A percentile compares a stretch with the other conserved stretches of the same genome.
Evolutionary conservation across 192 early-diverging fungal genomes (phyloP).

Genomic region (Bifiguratus adelaidae): DNA sequence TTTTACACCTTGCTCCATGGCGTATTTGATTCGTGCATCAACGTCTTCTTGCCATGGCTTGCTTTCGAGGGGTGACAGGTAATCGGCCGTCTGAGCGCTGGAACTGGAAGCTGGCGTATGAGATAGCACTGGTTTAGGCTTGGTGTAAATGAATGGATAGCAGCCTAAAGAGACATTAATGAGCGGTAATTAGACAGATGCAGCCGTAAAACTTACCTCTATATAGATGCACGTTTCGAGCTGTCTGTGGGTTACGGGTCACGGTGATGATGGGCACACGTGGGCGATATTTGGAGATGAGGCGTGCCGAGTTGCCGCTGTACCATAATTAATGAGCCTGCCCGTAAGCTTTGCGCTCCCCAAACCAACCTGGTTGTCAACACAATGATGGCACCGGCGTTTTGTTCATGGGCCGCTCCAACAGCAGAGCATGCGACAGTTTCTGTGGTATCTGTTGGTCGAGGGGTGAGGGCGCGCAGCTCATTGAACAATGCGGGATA

Average conservation of each 20-base stretch:
- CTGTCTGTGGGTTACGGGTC: conserved; percentile 66
- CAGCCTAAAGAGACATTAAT: no score
- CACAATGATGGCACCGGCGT: conserved; percentile 83
- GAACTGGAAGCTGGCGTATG: conserved; percentile 1
- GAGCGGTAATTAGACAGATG: no score
- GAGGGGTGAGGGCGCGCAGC: conserved; percentile 60
- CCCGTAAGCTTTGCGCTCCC: no score
- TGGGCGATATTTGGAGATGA: conserved; percentile 92
- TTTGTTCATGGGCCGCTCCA: conserved; percentile 68
- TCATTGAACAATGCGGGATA: conserved; percentile 92
- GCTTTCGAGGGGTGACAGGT: conserved; percentile 27
- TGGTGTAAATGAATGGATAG: conserved; percentile 66
- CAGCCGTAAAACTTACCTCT: no score
- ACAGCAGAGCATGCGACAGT: conserved; percentile 89
- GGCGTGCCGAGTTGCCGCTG: conserved; percentile 77
- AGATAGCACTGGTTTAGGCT: no score
- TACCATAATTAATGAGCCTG: conserved; percentile 10
- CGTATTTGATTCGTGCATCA: conserved; percentile 58
- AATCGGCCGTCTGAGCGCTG: neutral
- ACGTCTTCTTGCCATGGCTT: conserved; percentile 78
- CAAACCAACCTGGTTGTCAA: conserved; percentile 65
- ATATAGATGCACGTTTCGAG: conserved; percentile 66
- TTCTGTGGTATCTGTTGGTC: conserved; percentile 80
- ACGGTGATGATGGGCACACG: conserved; percentile 86
- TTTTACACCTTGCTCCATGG: conserved; percentile 63